phyloP scores from a whole-genome alignment of 192 early-diverging fungal species.

The Umbelopsis sp. region DNA sequence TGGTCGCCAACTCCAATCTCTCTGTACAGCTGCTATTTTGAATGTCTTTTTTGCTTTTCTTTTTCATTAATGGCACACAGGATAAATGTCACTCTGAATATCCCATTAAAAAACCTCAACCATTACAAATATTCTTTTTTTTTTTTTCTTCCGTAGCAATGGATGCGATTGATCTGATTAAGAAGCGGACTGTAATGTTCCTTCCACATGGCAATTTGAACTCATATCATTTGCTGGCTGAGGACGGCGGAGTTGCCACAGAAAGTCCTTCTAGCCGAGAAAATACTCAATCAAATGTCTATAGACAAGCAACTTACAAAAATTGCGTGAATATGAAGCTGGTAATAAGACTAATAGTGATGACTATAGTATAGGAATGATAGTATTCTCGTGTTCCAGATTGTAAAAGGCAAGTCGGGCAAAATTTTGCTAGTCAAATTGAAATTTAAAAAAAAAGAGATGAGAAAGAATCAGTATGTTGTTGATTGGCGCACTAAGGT shows the following conservation, averaged over 20 bases:
- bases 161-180: no score
- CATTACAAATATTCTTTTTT: no score
- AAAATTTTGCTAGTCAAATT: conserved; percentile 32
- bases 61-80: no score
- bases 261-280: neutral
- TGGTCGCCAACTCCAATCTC: no score
- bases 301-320: neutral
- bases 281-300: neutral
- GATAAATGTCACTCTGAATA: no score
- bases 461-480: neutral
- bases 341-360: neutral
- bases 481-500: no score
- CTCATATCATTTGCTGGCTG: conserved; percentile 7
- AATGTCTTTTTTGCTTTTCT: no score
- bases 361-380: neutral
- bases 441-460: no score
- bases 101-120: no score
- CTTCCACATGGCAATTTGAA: neutral
- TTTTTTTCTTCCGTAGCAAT: no score
- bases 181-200: no score
- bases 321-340: neutral
- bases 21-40: no score
- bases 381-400: neutral
- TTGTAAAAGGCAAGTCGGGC: conserved; percentile 30
- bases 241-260: neutral